A percentile compares a stretch with the other conserved stretches of the same genome.
These are phyloP conservation scores for Phytopythium chamaehyphon DNA, from an alignment of 352 stramenopile species.

Conservation along the genomic window DNA sequence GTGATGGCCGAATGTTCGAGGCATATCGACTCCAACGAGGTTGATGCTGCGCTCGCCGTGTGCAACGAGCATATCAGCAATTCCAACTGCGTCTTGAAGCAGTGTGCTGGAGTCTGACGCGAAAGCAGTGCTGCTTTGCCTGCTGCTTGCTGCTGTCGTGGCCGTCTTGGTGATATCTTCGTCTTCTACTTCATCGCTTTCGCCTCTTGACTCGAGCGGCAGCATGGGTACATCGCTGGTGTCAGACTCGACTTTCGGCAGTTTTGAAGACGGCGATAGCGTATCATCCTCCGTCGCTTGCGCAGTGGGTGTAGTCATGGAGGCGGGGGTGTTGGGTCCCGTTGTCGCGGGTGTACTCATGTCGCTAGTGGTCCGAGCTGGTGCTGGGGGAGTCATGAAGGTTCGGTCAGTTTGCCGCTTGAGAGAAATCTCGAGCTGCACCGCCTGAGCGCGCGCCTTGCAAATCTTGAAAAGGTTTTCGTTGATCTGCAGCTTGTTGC, in stretches of 20 bases:
- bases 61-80: conserved; percentile 80
- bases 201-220: neutral
- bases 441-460: conserved; percentile 63
- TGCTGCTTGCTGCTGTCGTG: neutral
- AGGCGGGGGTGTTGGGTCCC: neutral
- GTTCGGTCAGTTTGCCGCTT: conserved; percentile 52
- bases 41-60: conserved; percentile 80
- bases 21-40: conserved; percentile 82
- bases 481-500: conserved; percentile 83
- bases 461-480: conserved; percentile 85
- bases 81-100: conserved; percentile 62
- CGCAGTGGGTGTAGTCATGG: neutral
- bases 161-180: neutral
- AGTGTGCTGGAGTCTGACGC: conserved; percentile 11
- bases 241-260: conserved; percentile 9
- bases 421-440: conserved; percentile 70
- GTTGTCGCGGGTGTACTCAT: neutral
- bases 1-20: conserved; percentile 79
- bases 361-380: neutral
- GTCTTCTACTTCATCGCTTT: conserved; percentile 1
- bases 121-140: neutral
- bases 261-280: neutral
- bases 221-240: conserved; percentile 2
- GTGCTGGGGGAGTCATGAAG: conserved; percentile 3
- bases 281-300: neutral